Evolutionary conservation across 345 rosid species (phyloP).

Genomic region (Psidium friedrichsthalianum): DNA sequence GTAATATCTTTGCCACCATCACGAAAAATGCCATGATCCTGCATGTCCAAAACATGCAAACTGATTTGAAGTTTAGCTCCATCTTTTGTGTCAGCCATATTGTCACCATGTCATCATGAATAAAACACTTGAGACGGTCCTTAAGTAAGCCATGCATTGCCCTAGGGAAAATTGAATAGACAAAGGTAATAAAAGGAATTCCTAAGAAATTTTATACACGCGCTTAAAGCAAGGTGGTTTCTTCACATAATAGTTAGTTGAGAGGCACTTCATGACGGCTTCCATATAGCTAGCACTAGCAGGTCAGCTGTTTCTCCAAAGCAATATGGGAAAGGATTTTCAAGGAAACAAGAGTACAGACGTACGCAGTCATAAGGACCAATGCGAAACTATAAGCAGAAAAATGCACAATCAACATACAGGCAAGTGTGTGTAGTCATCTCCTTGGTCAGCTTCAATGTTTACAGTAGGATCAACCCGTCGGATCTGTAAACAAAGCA

Average conservation of each 20-base stretch:
- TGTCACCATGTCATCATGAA: neutral
- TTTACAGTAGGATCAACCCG: conserved; percentile 91
- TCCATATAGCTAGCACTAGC: neutral
- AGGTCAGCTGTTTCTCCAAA: neutral
- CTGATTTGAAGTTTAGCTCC: neutral
- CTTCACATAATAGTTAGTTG: neutral
- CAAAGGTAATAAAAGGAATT: neutral
- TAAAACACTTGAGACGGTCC: neutral
- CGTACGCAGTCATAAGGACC: neutral
- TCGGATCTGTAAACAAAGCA: conserved; percentile 46
- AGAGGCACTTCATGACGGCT: neutral
- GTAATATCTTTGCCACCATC: conserved; percentile 49
- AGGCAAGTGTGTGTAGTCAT: conserved; percentile 88
- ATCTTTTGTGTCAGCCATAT: neutral
- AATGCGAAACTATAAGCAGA: neutral
- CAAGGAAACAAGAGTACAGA: neutral
- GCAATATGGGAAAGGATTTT: neutral
- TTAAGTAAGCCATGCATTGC: neutral
- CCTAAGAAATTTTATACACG: neutral
- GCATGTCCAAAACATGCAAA: conserved; percentile 3
- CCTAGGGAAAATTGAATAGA: neutral
- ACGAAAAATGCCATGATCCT: conserved; percentile 77
- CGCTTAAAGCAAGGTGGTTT: neutral
- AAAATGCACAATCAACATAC: conserved; percentile 23
- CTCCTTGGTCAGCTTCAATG: conserved; percentile 93